Evolutionary conservation across 805 yeast genomes (phyloP).

Genomic region (Priceomyces fermenticarens): DNA sequence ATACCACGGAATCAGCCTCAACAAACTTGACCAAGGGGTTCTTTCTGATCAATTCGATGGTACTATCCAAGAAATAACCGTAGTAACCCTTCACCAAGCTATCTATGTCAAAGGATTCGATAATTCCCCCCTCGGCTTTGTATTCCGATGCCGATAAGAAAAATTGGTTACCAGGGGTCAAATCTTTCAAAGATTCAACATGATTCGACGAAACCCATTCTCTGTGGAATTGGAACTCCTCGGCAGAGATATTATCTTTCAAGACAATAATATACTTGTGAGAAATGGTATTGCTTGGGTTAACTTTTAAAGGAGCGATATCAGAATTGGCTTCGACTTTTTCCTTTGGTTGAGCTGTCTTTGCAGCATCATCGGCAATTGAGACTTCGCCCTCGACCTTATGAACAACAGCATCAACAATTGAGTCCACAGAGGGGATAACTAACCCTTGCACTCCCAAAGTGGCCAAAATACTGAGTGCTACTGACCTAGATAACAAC

Average conservation of each 20-base stretch:
- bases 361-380: neutral
- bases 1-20: slow-evolving; percentile 73
- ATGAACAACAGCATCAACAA: slow-evolving; percentile 33
- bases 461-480: slow-evolving; percentile 40
- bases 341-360: slow-evolving; percentile 5
- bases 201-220: slow-evolving; percentile 61
- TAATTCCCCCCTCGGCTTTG: slow-evolving; percentile 48
- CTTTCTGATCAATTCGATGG: slow-evolving; percentile 69
- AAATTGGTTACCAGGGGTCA: slow-evolving; percentile 33
- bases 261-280: slow-evolving; percentile 84
- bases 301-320: slow-evolving; percentile 47
- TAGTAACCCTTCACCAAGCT: slow-evolving; percentile 70
- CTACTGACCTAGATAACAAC: slow-evolving; percentile 41
- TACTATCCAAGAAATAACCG: slow-evolving; percentile 75
- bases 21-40: slow-evolving; percentile 63
- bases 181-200: slow-evolving; percentile 35
- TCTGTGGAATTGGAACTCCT: slow-evolving; percentile 61
- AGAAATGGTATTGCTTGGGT: slow-evolving; percentile 53
- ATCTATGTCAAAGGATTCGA: slow-evolving; percentile 60
- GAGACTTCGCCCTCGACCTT: neutral
- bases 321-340: slow-evolving; percentile 9
- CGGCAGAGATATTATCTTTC: slow-evolving; percentile 57
- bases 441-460: slow-evolving; percentile 49
- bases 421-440: slow-evolving; percentile 52
- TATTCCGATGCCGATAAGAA: slow-evolving; percentile 29